Conservation (phyloP, 768 basidiomycete species). For the Auricularia sp. region DNA sequence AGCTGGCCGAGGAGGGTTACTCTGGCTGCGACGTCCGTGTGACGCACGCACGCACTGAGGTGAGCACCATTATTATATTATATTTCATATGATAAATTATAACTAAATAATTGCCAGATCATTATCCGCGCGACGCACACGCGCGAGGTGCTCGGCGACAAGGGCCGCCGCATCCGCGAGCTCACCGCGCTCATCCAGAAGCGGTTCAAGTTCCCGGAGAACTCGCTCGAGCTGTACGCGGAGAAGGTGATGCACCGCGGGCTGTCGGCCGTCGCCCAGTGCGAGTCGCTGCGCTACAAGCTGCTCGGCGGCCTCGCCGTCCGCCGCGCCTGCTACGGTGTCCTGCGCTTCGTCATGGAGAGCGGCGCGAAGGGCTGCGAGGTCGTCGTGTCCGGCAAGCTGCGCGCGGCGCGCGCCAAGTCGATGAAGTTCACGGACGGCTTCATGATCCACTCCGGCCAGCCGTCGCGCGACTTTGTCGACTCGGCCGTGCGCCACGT, state of each 20-base stretch:
- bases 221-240: constrained; percentile 96
- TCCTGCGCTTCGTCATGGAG: constrained; percentile 99
- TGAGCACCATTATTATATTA: constrained; percentile 18
- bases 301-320: constrained; percentile 98
- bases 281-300: constrained; percentile 97
- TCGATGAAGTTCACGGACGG: constrained; percentile 99
- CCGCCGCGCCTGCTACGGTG: constrained; percentile 97
- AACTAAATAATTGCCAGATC: constrained; percentile 42
- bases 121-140: constrained; percentile 99
- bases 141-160: constrained; percentile 97
- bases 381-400: constrained; percentile 98
- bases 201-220: constrained; percentile 99
- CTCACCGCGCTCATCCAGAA: constrained; percentile 97
- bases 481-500: constrained; percentile 98
- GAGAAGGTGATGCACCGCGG: constrained; percentile 99
- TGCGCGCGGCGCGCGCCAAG: constrained; percentile 98
- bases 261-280: constrained; percentile 96
- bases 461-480: constrained; percentile 92
- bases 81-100: neutral
- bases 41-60: constrained; percentile 97
- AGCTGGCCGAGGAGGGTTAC: constrained; percentile 98
- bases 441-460: constrained; percentile 99
- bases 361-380: constrained; percentile 99
- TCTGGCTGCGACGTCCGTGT: constrained; percentile 99
- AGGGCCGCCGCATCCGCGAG: constrained; percentile 98